phyloP scores from a whole-genome alignment of 2,329 filamentous ascomycete genomes.

The Cordyceps cateniannulata region DNA sequence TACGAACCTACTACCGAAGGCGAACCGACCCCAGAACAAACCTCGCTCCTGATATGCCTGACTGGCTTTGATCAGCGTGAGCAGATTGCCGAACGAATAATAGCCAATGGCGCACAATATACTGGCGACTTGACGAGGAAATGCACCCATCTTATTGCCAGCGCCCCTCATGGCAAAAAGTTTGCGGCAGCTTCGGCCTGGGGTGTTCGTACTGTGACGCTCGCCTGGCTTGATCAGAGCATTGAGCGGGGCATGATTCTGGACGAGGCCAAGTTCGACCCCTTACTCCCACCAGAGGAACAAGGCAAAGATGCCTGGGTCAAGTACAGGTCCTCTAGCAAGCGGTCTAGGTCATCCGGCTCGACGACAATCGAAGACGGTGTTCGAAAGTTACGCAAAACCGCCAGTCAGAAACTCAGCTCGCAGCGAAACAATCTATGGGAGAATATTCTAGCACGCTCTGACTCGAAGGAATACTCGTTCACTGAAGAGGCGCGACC shows the following conservation, averaged over 20 bases:
- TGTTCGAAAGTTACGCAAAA: slow-evolving; percentile 76
- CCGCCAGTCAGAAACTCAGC: slow-evolving; percentile 75
- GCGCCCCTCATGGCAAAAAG: slow-evolving; percentile 75
- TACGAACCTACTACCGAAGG: slow-evolving; percentile 29
- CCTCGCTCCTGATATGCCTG: slow-evolving; percentile 45
- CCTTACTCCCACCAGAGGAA: slow-evolving; percentile 58
- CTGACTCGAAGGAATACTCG: slow-evolving; percentile 29
- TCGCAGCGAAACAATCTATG: slow-evolving; percentile 80
- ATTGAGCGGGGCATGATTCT: slow-evolving; percentile 82
- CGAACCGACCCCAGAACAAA: slow-evolving; percentile 14
- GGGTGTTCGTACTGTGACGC: slow-evolving; percentile 70
- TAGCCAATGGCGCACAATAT: slow-evolving; percentile 71
- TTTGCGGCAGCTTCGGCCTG: slow-evolving; percentile 82
- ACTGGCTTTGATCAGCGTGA: slow-evolving; percentile 60
- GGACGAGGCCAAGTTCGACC: slow-evolving; percentile 80
- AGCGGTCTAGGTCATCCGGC: slow-evolving; percentile 49
- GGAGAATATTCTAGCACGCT: slow-evolving; percentile 70
- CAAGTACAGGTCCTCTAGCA: slow-evolving; percentile 46
- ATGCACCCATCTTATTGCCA: slow-evolving; percentile 83
- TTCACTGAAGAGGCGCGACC: slow-evolving; percentile 19
- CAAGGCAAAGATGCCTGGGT: slow-evolving; percentile 74
- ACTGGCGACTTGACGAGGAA: slow-evolving; percentile 78
- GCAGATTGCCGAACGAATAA: slow-evolving; percentile 61
- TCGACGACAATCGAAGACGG: slow-evolving; percentile 45
- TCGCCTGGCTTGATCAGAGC: slow-evolving; percentile 82